Conservation (phyloP, 148 eudicot genomes). For the Beta vulgaris region DNA sequence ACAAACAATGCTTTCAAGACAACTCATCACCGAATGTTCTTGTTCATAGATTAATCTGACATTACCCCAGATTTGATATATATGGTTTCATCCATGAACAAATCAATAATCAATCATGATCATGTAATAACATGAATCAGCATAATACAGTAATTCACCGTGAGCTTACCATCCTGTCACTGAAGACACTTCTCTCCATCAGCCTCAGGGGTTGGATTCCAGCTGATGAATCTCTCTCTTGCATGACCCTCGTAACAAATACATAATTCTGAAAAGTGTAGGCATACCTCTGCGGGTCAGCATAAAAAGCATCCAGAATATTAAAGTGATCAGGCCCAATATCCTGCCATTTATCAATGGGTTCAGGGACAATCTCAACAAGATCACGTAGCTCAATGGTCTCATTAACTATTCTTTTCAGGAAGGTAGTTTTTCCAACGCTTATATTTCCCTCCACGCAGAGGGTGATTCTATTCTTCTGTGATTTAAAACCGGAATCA, state of each 20-base stretch:
- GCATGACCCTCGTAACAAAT: conserved; percentile 95
- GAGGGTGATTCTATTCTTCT: conserved; percentile 70
- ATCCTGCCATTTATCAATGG: conserved; percentile 91
- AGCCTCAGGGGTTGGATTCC: conserved; percentile 88
- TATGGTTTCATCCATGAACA: no score
- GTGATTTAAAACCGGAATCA: conserved; percentile 34
- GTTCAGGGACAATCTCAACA: conserved; percentile 95
- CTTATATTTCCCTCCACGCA: conserved; percentile 98
- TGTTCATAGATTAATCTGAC: no score
- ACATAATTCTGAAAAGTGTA: conserved; percentile 97
- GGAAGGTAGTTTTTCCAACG: conserved; percentile 90
- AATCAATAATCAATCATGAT: background rate
- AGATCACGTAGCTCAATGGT: conserved; percentile 88
- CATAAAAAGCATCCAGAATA: conserved; percentile 85
- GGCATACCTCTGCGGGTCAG: conserved; percentile 88
- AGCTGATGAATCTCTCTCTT: conserved; percentile 84
- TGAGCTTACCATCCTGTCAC: conserved; percentile 82
- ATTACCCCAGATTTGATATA: background rate
- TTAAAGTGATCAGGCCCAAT: conserved; percentile 89
- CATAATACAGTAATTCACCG: background rate
- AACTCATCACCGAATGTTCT: background rate
- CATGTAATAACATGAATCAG: background rate
- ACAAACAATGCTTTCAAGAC: no score
- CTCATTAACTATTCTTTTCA: conserved; percentile 93
- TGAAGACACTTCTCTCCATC: conserved; percentile 96